These are phyloP conservation scores for Metschnikowia cubensis DNA, from an alignment of 805 yeast species.

Conservation along the genomic window DNA sequence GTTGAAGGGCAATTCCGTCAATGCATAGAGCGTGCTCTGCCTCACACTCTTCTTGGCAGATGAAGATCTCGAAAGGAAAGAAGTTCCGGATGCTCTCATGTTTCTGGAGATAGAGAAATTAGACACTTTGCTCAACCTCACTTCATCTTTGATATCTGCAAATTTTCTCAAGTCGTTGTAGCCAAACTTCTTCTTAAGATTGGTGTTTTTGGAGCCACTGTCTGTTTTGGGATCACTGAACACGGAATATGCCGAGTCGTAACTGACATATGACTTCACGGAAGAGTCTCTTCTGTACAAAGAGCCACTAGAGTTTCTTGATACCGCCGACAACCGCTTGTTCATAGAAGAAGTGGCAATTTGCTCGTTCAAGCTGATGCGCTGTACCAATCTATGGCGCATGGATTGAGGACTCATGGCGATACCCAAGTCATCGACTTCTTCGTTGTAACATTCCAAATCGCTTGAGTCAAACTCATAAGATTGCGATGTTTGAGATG, in stretches of 20 bases:
- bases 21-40: slow-evolving; percentile 35
- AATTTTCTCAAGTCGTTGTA: slow-evolving; percentile 43
- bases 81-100: slow-evolving; percentile 8
- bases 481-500: slow-evolving; percentile 6
- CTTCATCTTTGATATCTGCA: slow-evolving; percentile 7
- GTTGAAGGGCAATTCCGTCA: slow-evolving; percentile 38
- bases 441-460: slow-evolving; percentile 36
- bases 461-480: slow-evolving; percentile 25
- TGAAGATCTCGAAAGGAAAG: slow-evolving; percentile 22
- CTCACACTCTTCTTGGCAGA: slow-evolving; percentile 31
- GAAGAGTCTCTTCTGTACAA: slow-evolving; percentile 33
- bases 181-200: slow-evolving; percentile 48
- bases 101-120: slow-evolving; percentile 4
- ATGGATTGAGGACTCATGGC: slow-evolving; percentile 37
- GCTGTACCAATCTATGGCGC: slow-evolving; percentile 17
- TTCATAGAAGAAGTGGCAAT: slow-evolving; percentile 4
- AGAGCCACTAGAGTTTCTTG: slow-evolving; percentile 33
- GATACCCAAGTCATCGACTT: slow-evolving; percentile 41
- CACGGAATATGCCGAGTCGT: slow-evolving; percentile 53
- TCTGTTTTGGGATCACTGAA: slow-evolving; percentile 14
- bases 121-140: slow-evolving; percentile 8
- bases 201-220: slow-evolving; percentile 12
- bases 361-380: slow-evolving; percentile 26
- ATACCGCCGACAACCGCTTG: slow-evolving; percentile 20
- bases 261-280: slow-evolving; percentile 51